A percentile compares a stretch with the other conserved stretches of the same genome.
These are phyloP conservation scores for Ramaria sp. DNA, from an alignment of 768 basidiomycete genomes.

Conservation along the genomic window DNA sequence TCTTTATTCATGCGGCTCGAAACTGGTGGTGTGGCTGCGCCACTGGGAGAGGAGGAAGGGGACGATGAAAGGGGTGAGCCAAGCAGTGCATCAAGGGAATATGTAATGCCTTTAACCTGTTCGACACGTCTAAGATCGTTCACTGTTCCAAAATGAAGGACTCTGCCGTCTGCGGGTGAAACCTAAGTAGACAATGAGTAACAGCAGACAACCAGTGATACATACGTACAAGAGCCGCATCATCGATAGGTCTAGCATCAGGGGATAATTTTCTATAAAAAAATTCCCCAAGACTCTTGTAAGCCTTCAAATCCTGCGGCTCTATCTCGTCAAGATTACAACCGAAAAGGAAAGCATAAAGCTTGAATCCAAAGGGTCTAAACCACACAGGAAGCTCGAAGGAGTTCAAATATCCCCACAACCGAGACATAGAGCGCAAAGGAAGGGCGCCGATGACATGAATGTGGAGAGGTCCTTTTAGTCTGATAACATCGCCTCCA, in stretches of 20 bases:
- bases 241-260: slow-evolving; percentile 72
- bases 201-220: background rate
- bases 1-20: slow-evolving; percentile 31
- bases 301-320: slow-evolving; percentile 61
- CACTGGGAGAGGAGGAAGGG: slow-evolving; percentile 28
- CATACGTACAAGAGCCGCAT: slow-evolving; percentile 53
- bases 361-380: slow-evolving; percentile 77
- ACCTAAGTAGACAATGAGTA: slow-evolving; percentile 35
- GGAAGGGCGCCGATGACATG: slow-evolving; percentile 94
- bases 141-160: slow-evolving; percentile 88
- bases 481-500: slow-evolving; percentile 49
- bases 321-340: slow-evolving; percentile 93
- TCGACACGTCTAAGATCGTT: slow-evolving; percentile 66
- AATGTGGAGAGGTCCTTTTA: slow-evolving; percentile 82
- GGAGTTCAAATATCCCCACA: slow-evolving; percentile 95
- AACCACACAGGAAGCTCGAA: slow-evolving; percentile 91
- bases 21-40: slow-evolving; percentile 9
- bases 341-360: slow-evolving; percentile 84
- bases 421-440: slow-evolving; percentile 85
- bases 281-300: slow-evolving; percentile 86
- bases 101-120: slow-evolving; percentile 96
- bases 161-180: slow-evolving; percentile 87
- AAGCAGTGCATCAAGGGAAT: slow-evolving; percentile 88
- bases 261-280: slow-evolving; percentile 84
- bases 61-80: slow-evolving; percentile 43